A percentile compares a stretch with the other conserved stretches of the same genome.
These are phyloP conservation scores for Chaetomium globosum DNA, from an alignment of 2,329 filamentous ascomycete species.

Conservation along the genomic window DNA sequence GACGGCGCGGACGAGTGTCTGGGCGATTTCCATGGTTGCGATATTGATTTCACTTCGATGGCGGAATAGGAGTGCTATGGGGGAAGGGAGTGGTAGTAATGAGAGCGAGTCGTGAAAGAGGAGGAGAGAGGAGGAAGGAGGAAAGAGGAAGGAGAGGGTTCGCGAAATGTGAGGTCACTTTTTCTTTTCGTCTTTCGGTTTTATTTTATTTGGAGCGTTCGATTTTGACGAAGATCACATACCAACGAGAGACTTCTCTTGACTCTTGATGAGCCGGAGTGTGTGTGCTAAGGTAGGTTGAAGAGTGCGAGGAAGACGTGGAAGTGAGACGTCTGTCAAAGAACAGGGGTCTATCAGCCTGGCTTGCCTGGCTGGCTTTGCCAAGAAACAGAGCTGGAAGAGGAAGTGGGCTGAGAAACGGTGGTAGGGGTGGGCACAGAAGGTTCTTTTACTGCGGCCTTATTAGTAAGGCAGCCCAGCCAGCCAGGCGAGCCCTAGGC, in stretches of 20 bases:
- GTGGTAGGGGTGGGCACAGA: background rate
- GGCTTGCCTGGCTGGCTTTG: background rate
- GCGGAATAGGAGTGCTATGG: background rate
- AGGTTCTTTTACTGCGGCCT: background rate
- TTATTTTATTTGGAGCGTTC: no score
- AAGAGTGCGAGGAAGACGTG: background rate
- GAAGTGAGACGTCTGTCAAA: conserved; percentile 17
- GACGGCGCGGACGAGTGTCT: conserved; percentile 57
- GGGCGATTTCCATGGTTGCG: conserved; percentile 34
- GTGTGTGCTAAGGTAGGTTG: background rate
- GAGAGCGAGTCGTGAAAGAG: background rate
- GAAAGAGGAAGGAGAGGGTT: background rate
- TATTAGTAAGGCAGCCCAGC: background rate
- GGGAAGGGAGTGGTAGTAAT: background rate
- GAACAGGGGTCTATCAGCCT: background rate
- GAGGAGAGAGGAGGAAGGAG: background rate
- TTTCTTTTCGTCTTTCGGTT: background rate
- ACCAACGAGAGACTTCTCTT: conserved; percentile 11
- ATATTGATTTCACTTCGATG: conserved; percentile 49
- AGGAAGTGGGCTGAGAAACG: conserved; percentile 2
- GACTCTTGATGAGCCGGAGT: conserved; percentile 4
- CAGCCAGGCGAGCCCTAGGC: background rate
- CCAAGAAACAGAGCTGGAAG: background rate
- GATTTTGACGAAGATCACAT: background rate
- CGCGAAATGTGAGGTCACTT: background rate